Percentiles rank a stretch among this genome's conserved stretches.
Conservation (phyloP, 2,329 filamentous ascomycete genomes). For the Phialophora chinensis region DNA sequence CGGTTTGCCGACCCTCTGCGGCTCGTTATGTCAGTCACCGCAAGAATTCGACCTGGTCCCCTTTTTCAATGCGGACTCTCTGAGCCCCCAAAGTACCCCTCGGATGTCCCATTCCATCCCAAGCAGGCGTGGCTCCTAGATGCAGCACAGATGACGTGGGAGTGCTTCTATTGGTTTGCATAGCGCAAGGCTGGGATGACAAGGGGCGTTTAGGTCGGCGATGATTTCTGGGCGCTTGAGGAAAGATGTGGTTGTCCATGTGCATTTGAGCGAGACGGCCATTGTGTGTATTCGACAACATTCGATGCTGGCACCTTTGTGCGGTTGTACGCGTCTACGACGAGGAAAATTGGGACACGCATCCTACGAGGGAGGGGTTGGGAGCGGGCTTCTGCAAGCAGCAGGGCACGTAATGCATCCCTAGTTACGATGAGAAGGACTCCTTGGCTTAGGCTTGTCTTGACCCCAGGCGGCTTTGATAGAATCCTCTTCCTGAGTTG, state of each 20-base stretch:
- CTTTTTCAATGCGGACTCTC: constrained; percentile 28
- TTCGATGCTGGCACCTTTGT: neutral
- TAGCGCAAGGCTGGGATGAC: constrained; percentile 22
- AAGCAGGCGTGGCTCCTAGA: constrained; percentile 17
- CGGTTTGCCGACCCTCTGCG: constrained; percentile 30
- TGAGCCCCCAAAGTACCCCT: constrained; percentile 28
- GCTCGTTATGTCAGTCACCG: constrained; percentile 31
- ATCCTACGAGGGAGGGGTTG: neutral
- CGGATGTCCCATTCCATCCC: constrained; percentile 23
- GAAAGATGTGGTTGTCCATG: neutral
- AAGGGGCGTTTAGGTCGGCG: neutral
- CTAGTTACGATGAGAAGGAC: neutral
- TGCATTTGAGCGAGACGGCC: constrained; percentile 17
- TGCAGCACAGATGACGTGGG: neutral
- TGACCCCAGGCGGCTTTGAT: constrained; percentile 3
- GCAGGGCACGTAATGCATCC: constrained; percentile 7
- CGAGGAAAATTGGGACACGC: constrained; percentile 1
- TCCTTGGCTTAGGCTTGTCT: constrained; percentile 4
- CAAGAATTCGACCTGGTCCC: constrained; percentile 38
- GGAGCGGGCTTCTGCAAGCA: neutral
- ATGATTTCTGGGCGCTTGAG: constrained; percentile 4
- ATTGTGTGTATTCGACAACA: constrained; percentile 5
- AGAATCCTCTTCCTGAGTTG: constrained; percentile 12
- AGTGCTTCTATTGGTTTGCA: constrained; percentile 20
- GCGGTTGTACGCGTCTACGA: constrained; percentile 5